Base-by-base conservation (phyloP, 495 filamentous ascomycete species). In the Penicillium subrubescens region DNA sequence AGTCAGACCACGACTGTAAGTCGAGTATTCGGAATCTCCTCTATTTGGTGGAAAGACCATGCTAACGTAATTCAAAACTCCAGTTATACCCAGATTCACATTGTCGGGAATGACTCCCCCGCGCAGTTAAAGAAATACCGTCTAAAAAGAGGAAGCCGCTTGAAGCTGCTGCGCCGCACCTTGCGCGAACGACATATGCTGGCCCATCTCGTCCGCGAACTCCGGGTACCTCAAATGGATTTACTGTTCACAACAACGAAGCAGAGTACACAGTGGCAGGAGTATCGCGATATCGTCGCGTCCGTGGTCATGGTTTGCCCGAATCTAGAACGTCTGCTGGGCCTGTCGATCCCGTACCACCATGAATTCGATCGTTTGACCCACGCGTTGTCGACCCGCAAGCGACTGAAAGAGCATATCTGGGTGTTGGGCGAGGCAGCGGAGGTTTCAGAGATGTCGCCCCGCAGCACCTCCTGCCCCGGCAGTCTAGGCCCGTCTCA, bases 261-360 rank as follows among this genome's bases (percentile, higher is more conserved):
- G 67, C 72, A 72, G 34, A 82, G 74, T 46, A 71, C 77, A 8
- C 77, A 83, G 71, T 73, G 81, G 69, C 84, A 86, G 52, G 83
- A 89, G 57, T 89, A 92, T 64, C 83, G 90, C 34, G 87, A 94
- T 66, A 62, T 91, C 37, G 81, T 94, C 5, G 90, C 92, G 6
- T 92, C 91, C 7, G 77, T 97, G 31, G 86, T 97, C 33, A 93
- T 93, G 89, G 86, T 89, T 6, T 97, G 93, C 71, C 92, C 92
- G 11, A 94, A 95, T 71, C 77, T 97, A 43, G 92, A 96, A 71
- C 81, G 84, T 46, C 76, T 96, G 19, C 74, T 88, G 37, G 92
- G 93, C 3, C 86, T 89, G 65, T 87, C 90, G 69, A 84, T 89
- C 8, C 79, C 85, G 8, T 93, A 92, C 70, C 82, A 87, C 54